Conservation (phyloP, 2,329 filamentous ascomycete genomes). For the Scedosporium aurantiacum region DNA sequence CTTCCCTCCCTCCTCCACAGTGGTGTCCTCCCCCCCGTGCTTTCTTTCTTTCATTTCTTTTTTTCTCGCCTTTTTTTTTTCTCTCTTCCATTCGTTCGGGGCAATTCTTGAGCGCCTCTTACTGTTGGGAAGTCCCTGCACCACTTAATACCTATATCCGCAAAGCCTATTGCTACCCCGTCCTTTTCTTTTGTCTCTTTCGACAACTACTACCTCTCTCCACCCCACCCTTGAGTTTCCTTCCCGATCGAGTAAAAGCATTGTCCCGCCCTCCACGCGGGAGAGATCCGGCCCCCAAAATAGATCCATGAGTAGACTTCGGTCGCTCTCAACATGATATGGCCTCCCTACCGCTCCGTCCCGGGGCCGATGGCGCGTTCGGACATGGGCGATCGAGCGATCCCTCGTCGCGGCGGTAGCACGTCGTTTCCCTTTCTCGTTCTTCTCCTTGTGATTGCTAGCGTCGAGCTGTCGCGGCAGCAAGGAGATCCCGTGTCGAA, state of each 20-base stretch:
- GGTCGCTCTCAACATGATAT: conserved; percentile 1
- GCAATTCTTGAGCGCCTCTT: not conserved
- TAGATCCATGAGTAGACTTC: not conserved
- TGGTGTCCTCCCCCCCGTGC: not conserved
- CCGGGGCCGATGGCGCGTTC: not conserved
- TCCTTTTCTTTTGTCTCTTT: not conserved
- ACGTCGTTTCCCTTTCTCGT: not conserved
- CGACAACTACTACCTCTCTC: not conserved
- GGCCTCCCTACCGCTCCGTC: not conserved
- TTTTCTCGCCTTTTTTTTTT: not conserved
- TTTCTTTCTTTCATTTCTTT: not conserved
- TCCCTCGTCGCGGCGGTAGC: not conserved
- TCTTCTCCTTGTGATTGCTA: conserved; percentile 1
- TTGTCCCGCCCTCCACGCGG: not conserved
- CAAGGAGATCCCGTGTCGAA: conserved; percentile 40
- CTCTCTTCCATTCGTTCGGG: not conserved
- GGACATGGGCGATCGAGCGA: not conserved
- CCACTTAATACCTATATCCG: not conserved
- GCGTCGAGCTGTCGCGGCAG: conserved; percentile 11
- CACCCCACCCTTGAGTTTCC: not conserved
- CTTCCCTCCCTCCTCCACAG: not conserved
- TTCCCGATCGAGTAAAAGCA: not conserved
- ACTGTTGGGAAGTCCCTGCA: too few relatives aligned
- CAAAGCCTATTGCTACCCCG: not conserved
- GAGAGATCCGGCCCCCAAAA: not conserved